Base-by-base conservation (phyloP, 805 yeast species). In the Yarrowia sp. region DNA sequence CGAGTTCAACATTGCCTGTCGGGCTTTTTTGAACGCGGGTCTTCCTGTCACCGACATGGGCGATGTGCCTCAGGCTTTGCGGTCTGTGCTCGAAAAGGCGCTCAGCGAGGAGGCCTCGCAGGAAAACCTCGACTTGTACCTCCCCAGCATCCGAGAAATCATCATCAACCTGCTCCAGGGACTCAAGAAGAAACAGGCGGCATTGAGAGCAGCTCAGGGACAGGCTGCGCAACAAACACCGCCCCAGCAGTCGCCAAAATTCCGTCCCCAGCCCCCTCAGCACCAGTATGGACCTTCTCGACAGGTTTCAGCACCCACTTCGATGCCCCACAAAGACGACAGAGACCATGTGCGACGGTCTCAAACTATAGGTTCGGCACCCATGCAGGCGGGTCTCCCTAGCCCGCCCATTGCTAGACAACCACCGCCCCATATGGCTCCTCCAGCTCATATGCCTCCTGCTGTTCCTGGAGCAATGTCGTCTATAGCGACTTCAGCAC, bases 91-190 rank as follows among this genome's bases (percentile, higher is more conserved):
- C 48, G 99, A 95, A 72, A 86, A 86, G 57, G 96, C 98, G 0
- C 78, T 95, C 5, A 85, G 96, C 65, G 91, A 89, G 69, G 84
- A 86, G 10, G 96, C 97, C 0, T 86, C 95, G 3, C 96, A 89
- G 70, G 89, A 85, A 64, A 88, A 88, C 45, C 78, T 92, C 65
- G 97, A 92, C 68, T 75, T 81, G 67, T 93, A 87, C 73, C 79
- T 92, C 48, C 98, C 98, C 0, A 83, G 84, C 65, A 91, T 95
- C 31, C 83, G 97, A 39, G 90, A 88, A 68, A 90, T 93, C 39
- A 90, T 95, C 57, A 93, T 91, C 15, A 86, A 86, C 8, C 77
- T 95, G 61, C 80, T 95, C 65, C 90, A 87, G 71, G 90, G 86
- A 70, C 78, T 95, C 71, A 93, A 93, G 74, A 81, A 82, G 11